A percentile compares a stretch with the other conserved stretches of the same genome.
phyloP scores from a whole-genome alignment of 2,329 filamentous ascomycete species.

The Pseudogymnoascus sp. region DNA sequence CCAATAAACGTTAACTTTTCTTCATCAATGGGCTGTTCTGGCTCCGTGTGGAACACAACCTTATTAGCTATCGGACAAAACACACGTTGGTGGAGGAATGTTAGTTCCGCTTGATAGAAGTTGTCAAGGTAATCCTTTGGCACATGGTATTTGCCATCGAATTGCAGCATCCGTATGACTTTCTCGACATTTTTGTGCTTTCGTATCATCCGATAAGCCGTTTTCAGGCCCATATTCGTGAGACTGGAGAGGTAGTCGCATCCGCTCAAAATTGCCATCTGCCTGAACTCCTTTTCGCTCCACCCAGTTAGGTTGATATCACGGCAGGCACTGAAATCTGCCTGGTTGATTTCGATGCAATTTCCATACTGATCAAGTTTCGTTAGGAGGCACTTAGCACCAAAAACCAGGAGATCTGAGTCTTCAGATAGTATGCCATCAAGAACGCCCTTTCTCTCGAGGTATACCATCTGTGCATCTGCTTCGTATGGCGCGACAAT shows the following conservation, averaged over 20 bases:
- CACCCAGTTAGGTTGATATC: constrained; percentile 86
- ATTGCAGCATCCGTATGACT: constrained; percentile 72
- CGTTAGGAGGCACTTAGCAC: constrained; percentile 79
- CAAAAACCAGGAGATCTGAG: constrained; percentile 92
- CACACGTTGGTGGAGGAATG: constrained; percentile 90
- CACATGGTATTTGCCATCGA: constrained; percentile 77
- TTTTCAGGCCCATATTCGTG: constrained; percentile 81
- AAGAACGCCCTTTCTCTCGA: constrained; percentile 78
- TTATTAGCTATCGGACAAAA: constrained; percentile 68
- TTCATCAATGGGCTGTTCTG: constrained; percentile 52
- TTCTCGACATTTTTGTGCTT: constrained; percentile 84
- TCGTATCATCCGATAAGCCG: constrained; percentile 79
- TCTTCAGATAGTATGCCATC: constrained; percentile 90
- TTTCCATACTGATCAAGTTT: constrained; percentile 92
- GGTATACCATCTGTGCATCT: constrained; percentile 90
- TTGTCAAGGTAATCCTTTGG: constrained; percentile 71
- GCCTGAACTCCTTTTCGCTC: constrained; percentile 83
- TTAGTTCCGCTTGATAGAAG: constrained; percentile 82
- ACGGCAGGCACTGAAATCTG: constrained; percentile 78
- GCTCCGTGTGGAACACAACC: constrained; percentile 66
- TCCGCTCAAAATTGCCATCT: constrained; percentile 93
- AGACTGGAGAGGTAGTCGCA: constrained; percentile 92
- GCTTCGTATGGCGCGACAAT: constrained; percentile 96
- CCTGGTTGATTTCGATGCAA: constrained; percentile 82
- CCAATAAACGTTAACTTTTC: constrained; percentile 78